Percentiles rank a stretch among this genome's conserved stretches.
phyloP scores from a whole-genome alignment of 805 yeast species.

The Tetrapisispora phaffii region DNA sequence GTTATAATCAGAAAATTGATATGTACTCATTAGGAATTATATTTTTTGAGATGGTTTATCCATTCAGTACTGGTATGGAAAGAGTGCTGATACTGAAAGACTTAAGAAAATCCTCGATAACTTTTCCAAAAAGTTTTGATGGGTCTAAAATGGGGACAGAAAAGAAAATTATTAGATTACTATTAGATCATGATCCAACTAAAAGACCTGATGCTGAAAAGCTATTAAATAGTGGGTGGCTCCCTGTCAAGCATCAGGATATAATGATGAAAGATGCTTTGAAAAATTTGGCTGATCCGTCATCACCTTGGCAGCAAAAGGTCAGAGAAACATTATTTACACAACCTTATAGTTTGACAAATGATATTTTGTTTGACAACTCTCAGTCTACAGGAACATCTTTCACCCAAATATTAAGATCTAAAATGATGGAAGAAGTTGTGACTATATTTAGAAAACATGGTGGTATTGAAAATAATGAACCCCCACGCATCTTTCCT shows the following conservation, averaged over 20 bases:
- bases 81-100: constrained; percentile 62
- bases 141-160: constrained; percentile 45
- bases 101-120: constrained; percentile 48
- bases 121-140: constrained; percentile 64
- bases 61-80: constrained; percentile 88
- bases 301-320: constrained; percentile 90
- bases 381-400: constrained; percentile 22
- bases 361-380: constrained; percentile 73
- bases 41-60: constrained; percentile 88
- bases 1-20: constrained; percentile 90
- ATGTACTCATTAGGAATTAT: constrained; percentile 92
- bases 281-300: constrained; percentile 74
- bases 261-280: constrained; percentile 82
- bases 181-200: constrained; percentile 71
- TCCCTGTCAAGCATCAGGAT: constrained; percentile 87
- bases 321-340: constrained; percentile 79
- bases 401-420: constrained; percentile 46
- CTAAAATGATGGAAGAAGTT: constrained; percentile 51
- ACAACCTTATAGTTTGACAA: constrained; percentile 76
- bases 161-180: constrained; percentile 50
- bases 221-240: constrained; percentile 65
- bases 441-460: constrained; percentile 60
- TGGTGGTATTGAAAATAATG: constrained; percentile 75
- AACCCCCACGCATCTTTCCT: constrained; percentile 65
- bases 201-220: constrained; percentile 72